Percentiles rank a stretch among this genome's conserved stretches.
Evolutionary conservation across 2,329 filamentous ascomycete species (phyloP).

Genomic region (Acarospora socialis): DNA sequence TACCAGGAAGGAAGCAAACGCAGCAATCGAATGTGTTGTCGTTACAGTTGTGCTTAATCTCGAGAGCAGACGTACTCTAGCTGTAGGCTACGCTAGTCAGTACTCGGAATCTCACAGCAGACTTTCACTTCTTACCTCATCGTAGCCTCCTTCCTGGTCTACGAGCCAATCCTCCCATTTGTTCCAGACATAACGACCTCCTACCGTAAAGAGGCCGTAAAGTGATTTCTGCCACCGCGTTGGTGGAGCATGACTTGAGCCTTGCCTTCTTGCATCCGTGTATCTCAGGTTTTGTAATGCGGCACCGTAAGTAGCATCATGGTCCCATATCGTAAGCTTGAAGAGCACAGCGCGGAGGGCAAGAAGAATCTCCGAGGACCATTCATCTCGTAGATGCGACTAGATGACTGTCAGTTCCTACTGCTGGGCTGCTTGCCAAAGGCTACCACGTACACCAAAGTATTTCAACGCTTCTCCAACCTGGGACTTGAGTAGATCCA

Average conservation of each 20-base stretch:
- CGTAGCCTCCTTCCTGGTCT: constrained; percentile 60
- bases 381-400: constrained; percentile 65
- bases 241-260: constrained; percentile 51
- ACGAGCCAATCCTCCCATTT: constrained; percentile 84
- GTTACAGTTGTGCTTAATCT: constrained; percentile 54
- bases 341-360: constrained; percentile 67
- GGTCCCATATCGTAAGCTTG: constrained; percentile 93
- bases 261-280: constrained; percentile 60
- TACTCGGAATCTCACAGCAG: background rate
- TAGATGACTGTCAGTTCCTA: constrained; percentile 14
- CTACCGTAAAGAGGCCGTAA: constrained; percentile 75
- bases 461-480: constrained; percentile 81
- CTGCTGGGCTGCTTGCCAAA: constrained; percentile 13
- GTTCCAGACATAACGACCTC: constrained; percentile 78
- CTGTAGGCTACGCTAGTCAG: constrained; percentile 26
- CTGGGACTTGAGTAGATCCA: constrained; percentile 72
- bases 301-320: constrained; percentile 88
- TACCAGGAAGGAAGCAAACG: constrained; percentile 72
- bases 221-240: constrained; percentile 69
- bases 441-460: constrained; percentile 45
- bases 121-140: constrained; percentile 29
- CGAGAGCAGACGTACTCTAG: constrained; percentile 43
- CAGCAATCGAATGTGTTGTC: constrained; percentile 65
- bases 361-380: constrained; percentile 71
- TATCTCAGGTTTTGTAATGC: constrained; percentile 83